A percentile compares a stretch with the other conserved stretches of the same genome.
phyloP scores from a whole-genome alignment of 1,139 yeast species.

The Meyerozyma sp. region DNA sequence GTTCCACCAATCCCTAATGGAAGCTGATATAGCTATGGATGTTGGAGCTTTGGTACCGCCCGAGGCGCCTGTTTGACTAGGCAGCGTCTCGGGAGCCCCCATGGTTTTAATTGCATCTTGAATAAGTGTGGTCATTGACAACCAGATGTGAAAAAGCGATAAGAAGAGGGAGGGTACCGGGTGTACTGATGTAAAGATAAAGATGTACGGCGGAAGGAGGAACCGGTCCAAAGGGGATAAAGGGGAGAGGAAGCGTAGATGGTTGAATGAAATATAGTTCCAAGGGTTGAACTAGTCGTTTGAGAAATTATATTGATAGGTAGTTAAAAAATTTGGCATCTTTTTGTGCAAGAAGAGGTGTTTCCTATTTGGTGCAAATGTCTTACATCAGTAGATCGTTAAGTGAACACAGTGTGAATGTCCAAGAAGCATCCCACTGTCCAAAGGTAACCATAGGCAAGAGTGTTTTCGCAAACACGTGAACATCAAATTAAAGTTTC shows the following conservation, averaged over 20 bases:
- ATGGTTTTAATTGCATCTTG: constrained; percentile 9
- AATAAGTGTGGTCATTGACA: constrained; percentile 6
- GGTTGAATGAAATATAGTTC: no score
- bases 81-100: constrained; percentile 7
- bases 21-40: constrained; percentile 24
- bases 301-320: no score
- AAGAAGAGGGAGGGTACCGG: background rate
- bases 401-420: no score
- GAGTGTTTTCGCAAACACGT: background rate
- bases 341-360: no score
- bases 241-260: no score
- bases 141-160: background rate
- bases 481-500: background rate
- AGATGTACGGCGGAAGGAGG: background rate
- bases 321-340: no score
- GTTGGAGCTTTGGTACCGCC: constrained; percentile 3
- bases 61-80: background rate
- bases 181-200: background rate
- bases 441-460: background rate
- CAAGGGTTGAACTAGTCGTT: no score
- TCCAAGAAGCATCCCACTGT: no score
- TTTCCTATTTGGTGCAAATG: no score
- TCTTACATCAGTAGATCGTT: no score
- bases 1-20: constrained; percentile 39
- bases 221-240: no score